phyloP scores from a whole-genome alignment of 2,329 filamentous ascomycete genomes.

The Falciphora oryzae region DNA sequence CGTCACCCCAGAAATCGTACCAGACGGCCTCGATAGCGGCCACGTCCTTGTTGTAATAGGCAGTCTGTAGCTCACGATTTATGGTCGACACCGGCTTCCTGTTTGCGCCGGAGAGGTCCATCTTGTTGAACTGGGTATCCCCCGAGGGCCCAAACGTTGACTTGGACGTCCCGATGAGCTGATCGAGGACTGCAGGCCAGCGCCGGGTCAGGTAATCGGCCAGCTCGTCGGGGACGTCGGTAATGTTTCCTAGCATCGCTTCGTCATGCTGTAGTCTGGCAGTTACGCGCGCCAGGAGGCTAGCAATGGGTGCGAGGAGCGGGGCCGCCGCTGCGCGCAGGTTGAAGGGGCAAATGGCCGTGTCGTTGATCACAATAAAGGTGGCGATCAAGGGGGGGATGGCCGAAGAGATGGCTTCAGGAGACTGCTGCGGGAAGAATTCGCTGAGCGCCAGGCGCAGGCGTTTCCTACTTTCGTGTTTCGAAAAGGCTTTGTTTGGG shows the following conservation, averaged over 20 bases:
- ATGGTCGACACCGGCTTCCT: constrained; percentile 4
- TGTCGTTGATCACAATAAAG: constrained; percentile 31
- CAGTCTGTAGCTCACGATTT: not conserved
- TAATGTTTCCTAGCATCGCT: not conserved
- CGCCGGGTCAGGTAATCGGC: not conserved
- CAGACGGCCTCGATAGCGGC: constrained; percentile 1
- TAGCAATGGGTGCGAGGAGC: constrained; percentile 1
- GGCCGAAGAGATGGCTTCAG: constrained; percentile 19
- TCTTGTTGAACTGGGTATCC: constrained; percentile 21
- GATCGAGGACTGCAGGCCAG: constrained; percentile 3
- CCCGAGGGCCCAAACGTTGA: not conserved
- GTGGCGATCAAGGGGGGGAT: constrained; percentile 33
- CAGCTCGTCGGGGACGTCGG: not conserved
- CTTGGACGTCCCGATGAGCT: not conserved
- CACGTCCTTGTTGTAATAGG: not conserved
- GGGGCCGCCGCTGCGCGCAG: constrained; percentile 5
- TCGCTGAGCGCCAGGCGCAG: constrained; percentile 22
- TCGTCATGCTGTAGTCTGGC: not conserved
- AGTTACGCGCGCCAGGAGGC: not conserved
- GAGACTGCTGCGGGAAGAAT: constrained; percentile 29
- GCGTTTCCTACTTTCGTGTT: too few species aligned
- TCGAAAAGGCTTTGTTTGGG: not conserved
- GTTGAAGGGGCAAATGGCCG: constrained; percentile 13
- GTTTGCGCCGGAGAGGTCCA: constrained; percentile 13
- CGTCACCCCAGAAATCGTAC: constrained; percentile 6